Conservation (phyloP, 805 yeast genomes). For the Candida quercuum region DNA sequence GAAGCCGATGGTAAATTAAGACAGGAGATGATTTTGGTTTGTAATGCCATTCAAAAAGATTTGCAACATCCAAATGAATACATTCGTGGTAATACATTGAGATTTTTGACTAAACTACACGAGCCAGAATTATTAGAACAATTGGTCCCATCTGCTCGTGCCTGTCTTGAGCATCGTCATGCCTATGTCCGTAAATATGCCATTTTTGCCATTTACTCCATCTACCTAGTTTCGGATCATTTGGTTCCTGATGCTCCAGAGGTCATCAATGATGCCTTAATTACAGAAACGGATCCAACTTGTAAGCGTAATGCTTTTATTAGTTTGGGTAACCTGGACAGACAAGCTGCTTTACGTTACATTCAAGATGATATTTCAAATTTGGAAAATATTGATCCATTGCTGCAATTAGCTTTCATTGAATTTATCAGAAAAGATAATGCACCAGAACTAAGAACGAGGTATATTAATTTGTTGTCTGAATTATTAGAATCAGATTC, state of each 20-base stretch:
- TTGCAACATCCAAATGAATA: constrained; percentile 97
- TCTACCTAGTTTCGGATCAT: constrained; percentile 77
- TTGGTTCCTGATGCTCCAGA: constrained; percentile 95
- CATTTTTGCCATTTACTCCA: constrained; percentile 81
- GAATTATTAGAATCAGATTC: constrained; percentile 67
- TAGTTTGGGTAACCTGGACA: constrained; percentile 73
- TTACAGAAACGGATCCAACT: constrained; percentile 83
- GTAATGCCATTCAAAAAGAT: constrained; percentile 96
- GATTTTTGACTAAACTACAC: constrained; percentile 83
- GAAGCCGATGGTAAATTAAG: constrained; percentile 86
- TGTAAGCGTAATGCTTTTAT: constrained; percentile 95
- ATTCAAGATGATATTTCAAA: constrained; percentile 63
- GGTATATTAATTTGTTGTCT: constrained; percentile 66
- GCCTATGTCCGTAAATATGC: constrained; percentile 98
- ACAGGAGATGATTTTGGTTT: constrained; percentile 97
- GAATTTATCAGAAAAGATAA: constrained; percentile 85
- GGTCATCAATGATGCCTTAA: constrained; percentile 64
- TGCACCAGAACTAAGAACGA: constrained; percentile 58
- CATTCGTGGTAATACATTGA: constrained; percentile 89
- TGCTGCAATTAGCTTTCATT: constrained; percentile 82
- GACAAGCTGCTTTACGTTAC: constrained; percentile 79
- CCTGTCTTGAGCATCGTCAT: constrained; percentile 92
- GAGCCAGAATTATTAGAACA: constrained; percentile 95
- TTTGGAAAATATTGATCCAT: constrained; percentile 67
- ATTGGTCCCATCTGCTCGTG: constrained; percentile 85